A percentile compares a stretch with the other conserved stretches of the same genome.
phyloP scores from a whole-genome alignment of 306 rosid species.

The Spatholobus suberectus region DNA sequence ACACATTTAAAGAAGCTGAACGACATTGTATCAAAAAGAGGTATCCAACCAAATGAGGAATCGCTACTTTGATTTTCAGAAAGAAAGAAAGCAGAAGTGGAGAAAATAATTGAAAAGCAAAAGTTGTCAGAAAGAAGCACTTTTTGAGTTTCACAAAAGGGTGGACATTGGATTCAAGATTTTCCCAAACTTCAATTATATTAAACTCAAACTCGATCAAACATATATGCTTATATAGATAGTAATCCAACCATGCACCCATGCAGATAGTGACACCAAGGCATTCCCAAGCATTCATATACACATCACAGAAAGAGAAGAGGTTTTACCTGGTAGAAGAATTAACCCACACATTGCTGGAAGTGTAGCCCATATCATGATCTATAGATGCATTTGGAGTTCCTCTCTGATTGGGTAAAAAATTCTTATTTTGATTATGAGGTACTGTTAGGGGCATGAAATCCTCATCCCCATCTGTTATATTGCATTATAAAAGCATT shows the following conservation, averaged over 20 bases:
- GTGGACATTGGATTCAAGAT: conserved; percentile 35
- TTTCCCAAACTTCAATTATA: conserved; percentile 43
- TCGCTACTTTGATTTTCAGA: conserved; percentile 46
- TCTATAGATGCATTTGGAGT: conserved; percentile 53
- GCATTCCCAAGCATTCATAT: neutral
- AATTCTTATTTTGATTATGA: conserved; percentile 51
- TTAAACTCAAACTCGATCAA: conserved; percentile 39
- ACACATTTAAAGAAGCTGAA: conserved; percentile 42
- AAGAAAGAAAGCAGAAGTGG: conserved; percentile 40
- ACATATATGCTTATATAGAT: conserved; percentile 10
- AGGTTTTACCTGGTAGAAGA: conserved; percentile 81
- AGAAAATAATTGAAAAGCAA: conserved; percentile 54
- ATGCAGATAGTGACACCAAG: conserved; percentile 36
- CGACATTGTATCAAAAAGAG: conserved; percentile 38
- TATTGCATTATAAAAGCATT: conserved; percentile 3
- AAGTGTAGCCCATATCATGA: conserved; percentile 56
- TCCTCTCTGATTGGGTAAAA: conserved; percentile 56
- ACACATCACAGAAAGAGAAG: conserved; percentile 10
- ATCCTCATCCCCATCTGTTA: conserved; percentile 85
- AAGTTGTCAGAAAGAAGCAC: conserved; percentile 57
- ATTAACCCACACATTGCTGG: conserved; percentile 61
- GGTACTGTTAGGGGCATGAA: conserved; percentile 59
- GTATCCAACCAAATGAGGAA: conserved; percentile 28
- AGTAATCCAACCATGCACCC: conserved; percentile 36
- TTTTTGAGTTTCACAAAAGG: conserved; percentile 55